Conservation (phyloP, 768 basidiomycete species). For the Rhizopogon roseolus region DNA sequence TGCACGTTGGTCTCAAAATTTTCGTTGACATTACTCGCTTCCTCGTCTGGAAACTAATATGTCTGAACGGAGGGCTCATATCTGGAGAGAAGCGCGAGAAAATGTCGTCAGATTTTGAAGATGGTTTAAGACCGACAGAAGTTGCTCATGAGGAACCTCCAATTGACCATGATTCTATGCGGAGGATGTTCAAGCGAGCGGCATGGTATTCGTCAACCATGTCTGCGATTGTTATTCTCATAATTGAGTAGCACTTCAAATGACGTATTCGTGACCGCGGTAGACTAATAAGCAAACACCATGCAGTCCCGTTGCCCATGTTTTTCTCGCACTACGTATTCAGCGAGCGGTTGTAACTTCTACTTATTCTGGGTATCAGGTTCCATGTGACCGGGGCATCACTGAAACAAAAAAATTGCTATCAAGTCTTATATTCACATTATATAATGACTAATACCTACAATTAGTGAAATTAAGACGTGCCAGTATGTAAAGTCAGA, state of each 20-base stretch:
- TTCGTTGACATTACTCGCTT: too few species aligned
- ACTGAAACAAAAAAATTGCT: too few species aligned
- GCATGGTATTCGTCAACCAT: conserved; percentile 23
- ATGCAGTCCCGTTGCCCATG: conserved; percentile 28
- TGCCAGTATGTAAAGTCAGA: too few species aligned
- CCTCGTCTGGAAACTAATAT: too few species aligned
- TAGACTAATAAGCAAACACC: neutral
- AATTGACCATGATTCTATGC: conserved; percentile 8
- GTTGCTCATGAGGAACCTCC: neutral
- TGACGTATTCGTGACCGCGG: too few species aligned
- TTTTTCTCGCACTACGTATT: conserved; percentile 33
- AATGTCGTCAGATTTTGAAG: neutral
- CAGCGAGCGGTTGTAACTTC: conserved; percentile 18
- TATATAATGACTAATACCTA: too few species aligned
- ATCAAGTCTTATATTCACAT: too few species aligned
- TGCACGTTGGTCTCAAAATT: too few species aligned
- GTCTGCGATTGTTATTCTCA: conserved; percentile 21
- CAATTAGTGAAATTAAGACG: too few species aligned
- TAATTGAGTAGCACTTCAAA: conserved; percentile 13
- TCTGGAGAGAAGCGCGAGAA: conserved; percentile 7
- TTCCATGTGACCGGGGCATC: conserved; percentile 28
- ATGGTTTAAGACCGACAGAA: neutral
- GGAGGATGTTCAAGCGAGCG: conserved; percentile 23
- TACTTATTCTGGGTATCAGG: conserved; percentile 31
- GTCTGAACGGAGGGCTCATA: too few species aligned